Base-by-base conservation (phyloP, 1,139 yeast genomes). In the Taiozyma sp. region DNA sequence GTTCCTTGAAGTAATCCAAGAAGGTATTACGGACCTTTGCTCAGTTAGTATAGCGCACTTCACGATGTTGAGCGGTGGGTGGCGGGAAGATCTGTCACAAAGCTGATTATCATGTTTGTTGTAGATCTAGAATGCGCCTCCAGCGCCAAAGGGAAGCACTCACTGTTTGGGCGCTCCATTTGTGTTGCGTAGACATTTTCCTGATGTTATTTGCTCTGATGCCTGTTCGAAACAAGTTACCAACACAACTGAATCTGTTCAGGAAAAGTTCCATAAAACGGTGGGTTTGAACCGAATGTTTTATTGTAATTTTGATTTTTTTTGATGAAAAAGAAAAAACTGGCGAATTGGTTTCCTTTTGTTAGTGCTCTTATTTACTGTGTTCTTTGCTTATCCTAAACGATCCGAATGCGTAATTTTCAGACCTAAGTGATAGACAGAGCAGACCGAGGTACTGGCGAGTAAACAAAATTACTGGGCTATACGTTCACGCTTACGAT, bases 11-110 rank as follows among this genome's bases (percentile, higher is more conserved):
- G 66, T 73, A 93, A 57, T 90, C 86, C 63, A 93, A 75, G 68
- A 88, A 93, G 45, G 98, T 88, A 57, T 78, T 71, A 72, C 99
- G 88, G 62, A 93, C 99, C 65, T 61, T 28, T 32, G 6, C 2
- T 13, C n/a, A 47, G 52, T 47, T 44, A 50, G 57, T 56, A 37
- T 29, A 4, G 14, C 24, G 24, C 24, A 7, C 41, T 37, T 19
- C 6, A 35, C 6, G 14, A 7, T 6, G 39, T 16, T 35, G 3
- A 30, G 4, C 30, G 11, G 13, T 28, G 34, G 34, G 34, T 24
- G 34, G 34, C 34, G 34, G n/a, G 14, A 6, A 28, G 8, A 32
- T 32, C 35, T 32, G 35, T 32, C 35, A 32, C 35, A 32, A 32
- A 32, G 19, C 13, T 30, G 34, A 13, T 13, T 13, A 32, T 32